These are phyloP conservation scores for Triticum timopheevii DNA, from an alignment of 176 grass and related monocot genomes.

Conservation along the genomic window DNA sequence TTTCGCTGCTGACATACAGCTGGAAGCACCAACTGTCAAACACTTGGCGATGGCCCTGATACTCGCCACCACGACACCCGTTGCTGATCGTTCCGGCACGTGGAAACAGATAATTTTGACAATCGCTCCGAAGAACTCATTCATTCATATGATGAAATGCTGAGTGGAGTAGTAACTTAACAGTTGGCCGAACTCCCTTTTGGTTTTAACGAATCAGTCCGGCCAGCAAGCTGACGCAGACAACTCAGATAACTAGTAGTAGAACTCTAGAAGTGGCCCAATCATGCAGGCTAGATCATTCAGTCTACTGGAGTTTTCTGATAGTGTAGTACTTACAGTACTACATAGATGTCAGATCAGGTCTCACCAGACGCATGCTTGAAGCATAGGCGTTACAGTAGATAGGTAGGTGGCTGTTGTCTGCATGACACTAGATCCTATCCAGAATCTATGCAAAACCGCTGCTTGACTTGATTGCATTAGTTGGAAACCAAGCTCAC, in stretches of 20 bases:
- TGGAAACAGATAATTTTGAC: conserved; percentile 7
- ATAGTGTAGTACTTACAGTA: background rate
- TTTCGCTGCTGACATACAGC: background rate
- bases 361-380: background rate
- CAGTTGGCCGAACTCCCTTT: background rate
- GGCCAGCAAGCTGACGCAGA: background rate
- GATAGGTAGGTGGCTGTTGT: conserved; percentile 3
- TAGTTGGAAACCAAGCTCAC: conserved; percentile 1
- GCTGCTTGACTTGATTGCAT: background rate
- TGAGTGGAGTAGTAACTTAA: background rate
- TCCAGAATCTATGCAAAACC: conserved; percentile 23
- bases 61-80: background rate
- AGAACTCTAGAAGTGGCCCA: conserved; percentile 25
- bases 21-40: background rate
- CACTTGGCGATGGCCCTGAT: background rate
- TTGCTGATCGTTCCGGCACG: background rate
- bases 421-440: conserved; percentile 19
- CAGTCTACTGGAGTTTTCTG: background rate
- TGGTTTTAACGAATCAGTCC: background rate
- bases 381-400: background rate
- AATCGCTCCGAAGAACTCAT: background rate
- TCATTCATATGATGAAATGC: background rate
- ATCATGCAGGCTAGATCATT: background rate
- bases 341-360: background rate
- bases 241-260: background rate